Conservation (phyloP, 2,329 filamentous ascomycete species). For the Ceratocystis variospora region DNA sequence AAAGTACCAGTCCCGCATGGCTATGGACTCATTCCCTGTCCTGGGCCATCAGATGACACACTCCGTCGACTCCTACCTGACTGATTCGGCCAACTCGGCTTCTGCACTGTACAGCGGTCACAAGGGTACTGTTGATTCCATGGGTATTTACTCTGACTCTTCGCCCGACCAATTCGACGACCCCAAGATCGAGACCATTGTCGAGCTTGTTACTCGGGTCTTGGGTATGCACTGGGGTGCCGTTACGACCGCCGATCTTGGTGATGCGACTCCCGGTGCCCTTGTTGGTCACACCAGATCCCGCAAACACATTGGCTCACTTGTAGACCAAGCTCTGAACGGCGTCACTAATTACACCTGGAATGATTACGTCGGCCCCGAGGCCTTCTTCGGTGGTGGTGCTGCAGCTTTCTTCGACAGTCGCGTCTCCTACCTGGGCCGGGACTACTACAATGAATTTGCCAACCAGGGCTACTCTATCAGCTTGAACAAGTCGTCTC, state of each 20-base stretch:
- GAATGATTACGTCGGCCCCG: constrained; percentile 59
- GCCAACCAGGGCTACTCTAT: constrained; percentile 57
- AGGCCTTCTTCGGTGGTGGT: constrained; percentile 71
- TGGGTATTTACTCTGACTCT: constrained; percentile 67
- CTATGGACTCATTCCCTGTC: constrained; percentile 73
- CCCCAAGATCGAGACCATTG: constrained; percentile 74
- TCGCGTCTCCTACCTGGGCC: constrained; percentile 47
- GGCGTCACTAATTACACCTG: constrained; percentile 70
- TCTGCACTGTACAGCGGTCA: constrained; percentile 71
- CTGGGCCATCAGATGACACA: constrained; percentile 81
- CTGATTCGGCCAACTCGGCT: constrained; percentile 73
- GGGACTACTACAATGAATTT: constrained; percentile 70
- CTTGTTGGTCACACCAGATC: constrained; percentile 58
- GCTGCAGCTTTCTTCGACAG: constrained; percentile 56
- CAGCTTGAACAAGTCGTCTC: constrained; percentile 58
- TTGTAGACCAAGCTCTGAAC: constrained; percentile 64
- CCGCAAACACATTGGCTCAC: constrained; percentile 53
- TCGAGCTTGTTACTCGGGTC: constrained; percentile 60
- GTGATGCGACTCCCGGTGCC: constrained; percentile 71
- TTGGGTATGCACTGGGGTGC: constrained; percentile 48
- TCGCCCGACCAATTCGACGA: constrained; percentile 63
- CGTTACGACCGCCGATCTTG: constrained; percentile 67
- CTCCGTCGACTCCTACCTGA: constrained; percentile 73
- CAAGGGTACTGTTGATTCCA: constrained; percentile 69
- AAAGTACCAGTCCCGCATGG: constrained; percentile 62